Percentiles rank a stretch among this genome's conserved stretches.
Evolutionary conservation across 768 basidiomycete species (phyloP).

Genomic region (Clathrus columnatus): DNA sequence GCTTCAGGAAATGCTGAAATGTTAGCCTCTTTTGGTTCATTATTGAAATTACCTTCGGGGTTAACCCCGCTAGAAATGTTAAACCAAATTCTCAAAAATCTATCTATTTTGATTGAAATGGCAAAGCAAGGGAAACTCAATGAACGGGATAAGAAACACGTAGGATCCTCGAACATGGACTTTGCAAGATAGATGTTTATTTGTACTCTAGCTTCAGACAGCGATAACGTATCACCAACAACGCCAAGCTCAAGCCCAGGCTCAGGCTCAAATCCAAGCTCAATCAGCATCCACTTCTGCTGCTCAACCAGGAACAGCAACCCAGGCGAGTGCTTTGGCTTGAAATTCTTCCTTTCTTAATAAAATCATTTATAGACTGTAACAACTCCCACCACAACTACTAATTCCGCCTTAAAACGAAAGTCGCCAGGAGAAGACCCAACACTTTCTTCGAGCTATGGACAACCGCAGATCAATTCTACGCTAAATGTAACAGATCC

Average conservation of each 20-base stretch:
- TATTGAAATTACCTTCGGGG: background rate
- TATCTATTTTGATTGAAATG: slow-evolving; percentile 52
- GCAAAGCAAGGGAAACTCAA: slow-evolving; percentile 74
- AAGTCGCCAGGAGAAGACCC: slow-evolving; percentile 15
- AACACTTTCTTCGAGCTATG: slow-evolving; percentile 19
- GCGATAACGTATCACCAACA: background rate
- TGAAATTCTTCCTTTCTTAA: background rate
- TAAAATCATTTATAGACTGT: background rate
- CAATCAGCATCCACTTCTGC: background rate
- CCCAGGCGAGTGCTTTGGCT: background rate
- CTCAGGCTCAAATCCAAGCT: background rate
- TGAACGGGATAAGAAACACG: slow-evolving; percentile 64
- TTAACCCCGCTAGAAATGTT: slow-evolving; percentile 28
- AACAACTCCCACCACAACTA: slow-evolving; percentile 12
- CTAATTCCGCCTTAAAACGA: slow-evolving; percentile 20
- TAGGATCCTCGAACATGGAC: slow-evolving; percentile 20
- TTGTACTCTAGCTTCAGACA: background rate
- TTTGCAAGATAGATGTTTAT: slow-evolving; percentile 6
- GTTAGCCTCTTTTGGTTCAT: background rate
- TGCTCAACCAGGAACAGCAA: background rate
- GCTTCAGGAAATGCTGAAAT: background rate
- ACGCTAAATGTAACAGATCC: slow-evolving; percentile 54
- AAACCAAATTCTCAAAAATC: slow-evolving; percentile 56
- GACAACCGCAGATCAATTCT: slow-evolving; percentile 44
- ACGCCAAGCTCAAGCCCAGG: background rate